Percentiles rank a stretch among this genome's conserved stretches.
Evolutionary conservation across 352 stramenopile genomes (phyloP).

Genomic region (Bremia lactucae): DNA sequence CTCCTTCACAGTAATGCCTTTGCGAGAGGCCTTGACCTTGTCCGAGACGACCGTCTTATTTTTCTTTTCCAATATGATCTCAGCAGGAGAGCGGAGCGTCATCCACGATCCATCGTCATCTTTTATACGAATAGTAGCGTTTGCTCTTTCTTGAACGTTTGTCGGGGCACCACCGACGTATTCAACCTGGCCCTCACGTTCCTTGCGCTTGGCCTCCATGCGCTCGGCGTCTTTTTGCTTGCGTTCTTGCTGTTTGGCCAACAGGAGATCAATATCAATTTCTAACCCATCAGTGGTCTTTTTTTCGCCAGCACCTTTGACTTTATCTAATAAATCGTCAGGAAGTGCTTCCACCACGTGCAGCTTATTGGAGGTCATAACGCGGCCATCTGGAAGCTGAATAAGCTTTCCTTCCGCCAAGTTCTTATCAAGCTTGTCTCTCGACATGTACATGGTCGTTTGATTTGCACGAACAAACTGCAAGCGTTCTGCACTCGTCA

Average conservation of each 20-base stretch:
- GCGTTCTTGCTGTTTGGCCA: slow-evolving; percentile 60
- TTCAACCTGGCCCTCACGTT: slow-evolving; percentile 43
- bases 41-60: slow-evolving; percentile 50
- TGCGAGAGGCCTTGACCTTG: slow-evolving; percentile 57
- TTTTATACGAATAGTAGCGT: slow-evolving; percentile 71
- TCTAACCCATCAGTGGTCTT: slow-evolving; percentile 28
- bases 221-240: slow-evolving; percentile 43
- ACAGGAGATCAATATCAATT: slow-evolving; percentile 65
- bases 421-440: slow-evolving; percentile 77
- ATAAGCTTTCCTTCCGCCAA: slow-evolving; percentile 66
- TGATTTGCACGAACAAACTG: slow-evolving; percentile 78
- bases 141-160: slow-evolving; percentile 61
- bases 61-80: slow-evolving; percentile 75
- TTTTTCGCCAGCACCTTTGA: slow-evolving; percentile 28
- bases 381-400: slow-evolving; percentile 52
- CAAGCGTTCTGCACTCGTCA: slow-evolving; percentile 73
- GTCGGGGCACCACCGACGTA: slow-evolving; percentile 46
- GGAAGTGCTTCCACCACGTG: slow-evolving; percentile 73
- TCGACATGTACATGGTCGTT: slow-evolving; percentile 79
- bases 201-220: slow-evolving; percentile 31
- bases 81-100: slow-evolving; percentile 60
- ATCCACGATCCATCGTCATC: slow-evolving; percentile 79
- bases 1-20: slow-evolving; percentile 77
- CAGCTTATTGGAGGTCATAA: slow-evolving; percentile 81
- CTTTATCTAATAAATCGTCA: slow-evolving; percentile 55